These are phyloP conservation scores for Suillus subaureus DNA, from an alignment of 768 basidiomycete genomes.

Conservation along the genomic window DNA sequence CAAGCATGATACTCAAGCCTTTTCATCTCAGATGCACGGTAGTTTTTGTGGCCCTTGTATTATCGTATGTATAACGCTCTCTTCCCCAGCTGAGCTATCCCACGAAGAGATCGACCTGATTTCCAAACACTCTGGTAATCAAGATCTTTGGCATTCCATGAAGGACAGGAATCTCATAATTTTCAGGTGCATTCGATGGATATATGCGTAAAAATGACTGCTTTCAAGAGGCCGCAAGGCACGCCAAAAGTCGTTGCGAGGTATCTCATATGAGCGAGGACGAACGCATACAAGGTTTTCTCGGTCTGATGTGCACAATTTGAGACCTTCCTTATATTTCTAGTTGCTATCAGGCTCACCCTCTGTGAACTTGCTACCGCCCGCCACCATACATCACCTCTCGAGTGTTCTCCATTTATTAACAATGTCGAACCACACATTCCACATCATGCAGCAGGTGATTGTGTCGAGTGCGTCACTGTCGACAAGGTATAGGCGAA, in stretches of 20 bases:
- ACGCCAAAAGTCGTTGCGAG: slow-evolving; percentile 52
- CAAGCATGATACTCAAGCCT: background rate
- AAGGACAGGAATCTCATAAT: background rate
- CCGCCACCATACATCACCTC: slow-evolving; percentile 62
- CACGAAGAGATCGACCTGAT: slow-evolving; percentile 11
- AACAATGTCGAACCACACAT: slow-evolving; percentile 7
- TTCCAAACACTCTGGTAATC: slow-evolving; percentile 8
- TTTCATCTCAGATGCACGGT: slow-evolving; percentile 3
- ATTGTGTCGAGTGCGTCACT: slow-evolving; percentile 52
- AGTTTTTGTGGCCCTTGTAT: background rate
- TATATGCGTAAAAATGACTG: slow-evolving; percentile 60
- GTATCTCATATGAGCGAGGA: slow-evolving; percentile 62
- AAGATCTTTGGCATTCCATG: background rate
- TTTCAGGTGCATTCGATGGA: slow-evolving; percentile 42
- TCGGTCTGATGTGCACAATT: background rate
- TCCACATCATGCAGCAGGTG: slow-evolving; percentile 36
- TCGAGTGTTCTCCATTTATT: slow-evolving; percentile 55
- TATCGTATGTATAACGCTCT: background rate
- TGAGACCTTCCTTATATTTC: slow-evolving; percentile 15
- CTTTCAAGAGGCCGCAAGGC: slow-evolving; percentile 54
- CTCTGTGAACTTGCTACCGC: slow-evolving; percentile 81
- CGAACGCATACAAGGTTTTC: slow-evolving; percentile 59
- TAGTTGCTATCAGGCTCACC: slow-evolving; percentile 78
- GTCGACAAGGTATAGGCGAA: slow-evolving; percentile 4
- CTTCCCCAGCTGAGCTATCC: slow-evolving; percentile 2